A percentile compares a stretch with the other conserved stretches of the same genome.
Conservation (phyloP, 1,284 basidiomycete species). For the Tranzscheliella williamsii region DNA sequence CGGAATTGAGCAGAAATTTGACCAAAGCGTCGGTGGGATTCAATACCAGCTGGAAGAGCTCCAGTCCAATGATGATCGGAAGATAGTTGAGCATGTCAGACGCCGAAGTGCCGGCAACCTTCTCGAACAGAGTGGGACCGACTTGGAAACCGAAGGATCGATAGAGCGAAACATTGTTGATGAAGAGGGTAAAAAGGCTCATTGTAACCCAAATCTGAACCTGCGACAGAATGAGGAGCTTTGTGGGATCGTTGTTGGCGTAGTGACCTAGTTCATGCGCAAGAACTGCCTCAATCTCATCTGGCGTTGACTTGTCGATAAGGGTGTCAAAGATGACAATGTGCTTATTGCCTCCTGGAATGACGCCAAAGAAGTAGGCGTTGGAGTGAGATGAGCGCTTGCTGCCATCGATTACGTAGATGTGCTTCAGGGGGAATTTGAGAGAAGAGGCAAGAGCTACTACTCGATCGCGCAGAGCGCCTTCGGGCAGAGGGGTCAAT, state of each 20-base stretch:
- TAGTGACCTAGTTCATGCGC: constrained; percentile 82
- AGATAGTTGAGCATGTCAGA: constrained; percentile 40
- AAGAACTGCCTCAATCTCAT: constrained; percentile 63
- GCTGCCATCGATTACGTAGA: constrained; percentile 96
- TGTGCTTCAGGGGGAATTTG: constrained; percentile 87
- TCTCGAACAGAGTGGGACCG: constrained; percentile 24
- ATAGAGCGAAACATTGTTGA: constrained; percentile 76
- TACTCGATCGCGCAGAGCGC: constrained; percentile 52
- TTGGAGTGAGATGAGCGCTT: constrained; percentile 93
- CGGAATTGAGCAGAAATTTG: constrained; percentile 54
- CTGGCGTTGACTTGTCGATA: constrained; percentile 82
- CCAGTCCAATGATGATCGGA: constrained; percentile 55
- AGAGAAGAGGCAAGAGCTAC: constrained; percentile 64
- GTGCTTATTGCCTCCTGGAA: constrained; percentile 58
- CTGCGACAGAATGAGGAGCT: constrained; percentile 83
- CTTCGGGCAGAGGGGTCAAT: constrained; percentile 74
- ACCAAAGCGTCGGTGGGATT: constrained; percentile 52
- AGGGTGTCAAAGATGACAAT: constrained; percentile 95
- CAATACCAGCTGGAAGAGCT: constrained; percentile 58
- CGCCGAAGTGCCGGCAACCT: constrained; percentile 10
- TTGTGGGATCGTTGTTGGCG: constrained; percentile 74
- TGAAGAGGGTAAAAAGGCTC: constrained; percentile 85
- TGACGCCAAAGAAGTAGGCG: constrained; percentile 65
- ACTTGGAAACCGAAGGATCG: constrained; percentile 78
- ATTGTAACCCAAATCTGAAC: constrained; percentile 84